These are phyloP conservation scores for Omphalotus olearius DNA, from an alignment of 1,284 basidiomycete genomes.

Conservation along the genomic window DNA sequence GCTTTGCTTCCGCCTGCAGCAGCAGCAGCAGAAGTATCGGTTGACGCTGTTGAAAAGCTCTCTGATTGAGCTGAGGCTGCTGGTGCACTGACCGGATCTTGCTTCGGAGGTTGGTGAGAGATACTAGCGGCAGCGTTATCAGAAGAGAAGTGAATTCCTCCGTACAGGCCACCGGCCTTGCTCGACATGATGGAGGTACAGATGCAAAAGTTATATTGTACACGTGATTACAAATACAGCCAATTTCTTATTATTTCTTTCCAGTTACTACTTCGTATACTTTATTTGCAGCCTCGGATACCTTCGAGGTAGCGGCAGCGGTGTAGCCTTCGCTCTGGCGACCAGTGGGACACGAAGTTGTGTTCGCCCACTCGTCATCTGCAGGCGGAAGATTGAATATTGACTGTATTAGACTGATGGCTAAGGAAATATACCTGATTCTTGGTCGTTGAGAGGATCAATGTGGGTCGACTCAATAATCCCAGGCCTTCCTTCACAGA, in stretches of 20 bases:
- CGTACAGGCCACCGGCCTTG: conserved; percentile 75
- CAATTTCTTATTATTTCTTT: conserved; percentile 4
- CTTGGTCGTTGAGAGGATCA: conserved; percentile 40
- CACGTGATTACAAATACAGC: conserved; percentile 7
- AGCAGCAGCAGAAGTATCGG: conserved; percentile 18
- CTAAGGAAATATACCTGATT: conserved; percentile 25
- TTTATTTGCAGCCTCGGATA: conserved; percentile 31
- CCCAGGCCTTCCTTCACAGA: conserved; percentile 47
- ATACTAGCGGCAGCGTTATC: conserved; percentile 34
- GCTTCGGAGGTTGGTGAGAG: conserved; percentile 16
- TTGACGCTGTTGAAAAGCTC: conserved; percentile 21
- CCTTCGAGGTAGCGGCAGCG: conserved; percentile 23
- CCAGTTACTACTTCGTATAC: conserved; percentile 30
- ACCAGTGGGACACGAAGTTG: conserved; percentile 14
- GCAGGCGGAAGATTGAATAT: not conserved
- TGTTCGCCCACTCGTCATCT: conserved; percentile 44
- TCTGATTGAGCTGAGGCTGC: conserved; percentile 19
- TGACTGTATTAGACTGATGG: not conserved
- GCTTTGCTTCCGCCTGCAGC: conserved; percentile 50
- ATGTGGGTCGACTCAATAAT: conserved; percentile 51
- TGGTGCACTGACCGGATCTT: conserved; percentile 10
- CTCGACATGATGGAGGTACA: conserved; percentile 50
- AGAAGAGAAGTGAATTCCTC: conserved; percentile 76
- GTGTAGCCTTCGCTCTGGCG: conserved; percentile 11
- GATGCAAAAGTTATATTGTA: not conserved